phyloP scores from a whole-genome alignment of 192 early-diverging fungal species.

The Chytriomyces hyalinus region DNA sequence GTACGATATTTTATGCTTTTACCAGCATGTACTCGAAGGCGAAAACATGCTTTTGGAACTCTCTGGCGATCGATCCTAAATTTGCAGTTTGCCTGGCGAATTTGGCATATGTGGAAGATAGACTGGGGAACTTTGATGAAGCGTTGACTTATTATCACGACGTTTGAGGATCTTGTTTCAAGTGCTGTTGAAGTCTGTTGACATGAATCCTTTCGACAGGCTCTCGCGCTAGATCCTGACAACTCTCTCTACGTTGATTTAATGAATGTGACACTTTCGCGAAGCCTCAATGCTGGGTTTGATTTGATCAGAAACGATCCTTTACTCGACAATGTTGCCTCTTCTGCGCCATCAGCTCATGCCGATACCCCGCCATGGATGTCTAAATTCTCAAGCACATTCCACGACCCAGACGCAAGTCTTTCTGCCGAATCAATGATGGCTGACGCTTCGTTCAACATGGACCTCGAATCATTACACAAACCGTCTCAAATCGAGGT shows the following conservation, averaged over 20 bases:
- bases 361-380: background rate
- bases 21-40: slow-evolving; percentile 1
- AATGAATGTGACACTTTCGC: background rate
- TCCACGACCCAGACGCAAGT: background rate
- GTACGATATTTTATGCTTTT: background rate
- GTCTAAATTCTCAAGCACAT: background rate
- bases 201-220: background rate
- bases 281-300: background rate
- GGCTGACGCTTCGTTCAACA: background rate
- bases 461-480: background rate
- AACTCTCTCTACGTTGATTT: background rate
- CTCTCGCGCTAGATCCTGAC: slow-evolving; percentile 1
- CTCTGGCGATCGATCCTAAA: slow-evolving; percentile 45
- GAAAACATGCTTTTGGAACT: slow-evolving; percentile 55
- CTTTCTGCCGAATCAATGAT: background rate
- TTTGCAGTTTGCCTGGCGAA: slow-evolving; percentile 54
- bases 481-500: background rate
- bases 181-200: background rate
- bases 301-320: background rate
- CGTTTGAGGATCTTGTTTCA: slow-evolving; percentile 4
- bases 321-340: background rate
- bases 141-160: slow-evolving; percentile 66
- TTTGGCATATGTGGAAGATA: slow-evolving; percentile 65
- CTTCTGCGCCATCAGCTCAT: background rate
- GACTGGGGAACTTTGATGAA: slow-evolving; percentile 50